Conservation (phyloP, 179 eudicot genomes). For the Spinacia oleracea region DNA sequence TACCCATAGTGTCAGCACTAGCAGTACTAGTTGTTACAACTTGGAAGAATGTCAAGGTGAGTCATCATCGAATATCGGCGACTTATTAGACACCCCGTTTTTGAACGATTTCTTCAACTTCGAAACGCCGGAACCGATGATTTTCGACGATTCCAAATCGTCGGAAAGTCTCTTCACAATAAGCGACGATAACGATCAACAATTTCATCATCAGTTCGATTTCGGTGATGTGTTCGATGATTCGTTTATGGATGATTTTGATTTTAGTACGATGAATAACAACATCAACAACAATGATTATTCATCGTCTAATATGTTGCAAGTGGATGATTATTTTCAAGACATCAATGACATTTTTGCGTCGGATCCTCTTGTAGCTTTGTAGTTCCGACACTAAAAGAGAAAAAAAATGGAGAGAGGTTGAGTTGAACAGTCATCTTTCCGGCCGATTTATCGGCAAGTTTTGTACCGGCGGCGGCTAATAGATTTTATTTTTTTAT, state of each 20-base stretch:
- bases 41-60: constrained; percentile 35
- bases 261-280: constrained; percentile 12
- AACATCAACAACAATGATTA: neutral
- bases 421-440: neutral
- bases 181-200: neutral
- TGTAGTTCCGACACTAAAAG: constrained; percentile 19
- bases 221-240: constrained; percentile 22
- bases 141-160: constrained; percentile 36
- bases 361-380: constrained; percentile 46
- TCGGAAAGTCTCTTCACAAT: constrained; percentile 8
- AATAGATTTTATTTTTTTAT: neutral
- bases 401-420: neutral
- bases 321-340: constrained; percentile 62
- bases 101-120: constrained; percentile 57
- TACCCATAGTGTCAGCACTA: neutral
- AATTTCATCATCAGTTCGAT: constrained; percentile 16
- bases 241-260: constrained; percentile 25
- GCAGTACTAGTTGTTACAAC: neutral
- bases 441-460: constrained; percentile 44
- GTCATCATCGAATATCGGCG: constrained; percentile 15
- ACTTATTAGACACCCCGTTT: constrained; percentile 41
- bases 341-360: constrained; percentile 46
- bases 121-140: constrained; percentile 45
- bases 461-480: constrained; percentile 54
- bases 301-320: constrained; percentile 29